Percentiles rank a stretch among this genome's conserved stretches.
Conservation (phyloP, 2,329 filamentous ascomycete species). For the Fusarium goolgardi region DNA sequence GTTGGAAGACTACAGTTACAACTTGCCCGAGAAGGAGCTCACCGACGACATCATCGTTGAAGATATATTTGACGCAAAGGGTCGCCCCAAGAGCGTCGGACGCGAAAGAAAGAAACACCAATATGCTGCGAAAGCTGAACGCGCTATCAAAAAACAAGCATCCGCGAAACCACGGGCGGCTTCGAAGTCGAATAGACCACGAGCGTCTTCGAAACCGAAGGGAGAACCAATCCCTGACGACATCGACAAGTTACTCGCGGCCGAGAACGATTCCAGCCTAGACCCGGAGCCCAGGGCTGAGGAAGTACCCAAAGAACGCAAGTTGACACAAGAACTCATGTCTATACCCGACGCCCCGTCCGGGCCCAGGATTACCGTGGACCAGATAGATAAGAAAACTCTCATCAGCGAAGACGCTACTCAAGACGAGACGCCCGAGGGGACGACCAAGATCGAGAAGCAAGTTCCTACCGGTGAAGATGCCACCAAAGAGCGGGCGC, state of each 20-base stretch:
- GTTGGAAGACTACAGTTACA: slow-evolving; percentile 45
- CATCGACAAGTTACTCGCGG: slow-evolving; percentile 12
- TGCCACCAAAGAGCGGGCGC: background rate
- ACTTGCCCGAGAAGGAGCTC: slow-evolving; percentile 44
- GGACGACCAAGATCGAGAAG: background rate
- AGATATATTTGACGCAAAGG: slow-evolving; percentile 25
- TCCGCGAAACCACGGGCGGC: background rate
- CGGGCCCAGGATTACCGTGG: background rate
- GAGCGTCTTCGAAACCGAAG: background rate
- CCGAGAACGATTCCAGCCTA: background rate
- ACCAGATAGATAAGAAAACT: background rate
- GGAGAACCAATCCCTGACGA: slow-evolving; percentile 3
- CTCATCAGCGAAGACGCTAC: background rate
- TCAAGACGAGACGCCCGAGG: background rate
- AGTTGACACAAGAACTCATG: slow-evolving; percentile 1
- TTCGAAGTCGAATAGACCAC: background rate
- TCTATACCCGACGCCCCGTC: slow-evolving; percentile 8
- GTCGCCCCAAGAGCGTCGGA: slow-evolving; percentile 21
- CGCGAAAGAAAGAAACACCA: slow-evolving; percentile 1
- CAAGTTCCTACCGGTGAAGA: background rate
- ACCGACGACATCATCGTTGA: slow-evolving; percentile 44
- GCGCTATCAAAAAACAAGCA: background rate
- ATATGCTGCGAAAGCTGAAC: background rate
- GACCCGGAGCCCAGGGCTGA: background rate
- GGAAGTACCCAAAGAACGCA: background rate